These are phyloP conservation scores for Colletotrichum tabaci DNA, from an alignment of 2,329 filamentous ascomycete species.

Conservation along the genomic window DNA sequence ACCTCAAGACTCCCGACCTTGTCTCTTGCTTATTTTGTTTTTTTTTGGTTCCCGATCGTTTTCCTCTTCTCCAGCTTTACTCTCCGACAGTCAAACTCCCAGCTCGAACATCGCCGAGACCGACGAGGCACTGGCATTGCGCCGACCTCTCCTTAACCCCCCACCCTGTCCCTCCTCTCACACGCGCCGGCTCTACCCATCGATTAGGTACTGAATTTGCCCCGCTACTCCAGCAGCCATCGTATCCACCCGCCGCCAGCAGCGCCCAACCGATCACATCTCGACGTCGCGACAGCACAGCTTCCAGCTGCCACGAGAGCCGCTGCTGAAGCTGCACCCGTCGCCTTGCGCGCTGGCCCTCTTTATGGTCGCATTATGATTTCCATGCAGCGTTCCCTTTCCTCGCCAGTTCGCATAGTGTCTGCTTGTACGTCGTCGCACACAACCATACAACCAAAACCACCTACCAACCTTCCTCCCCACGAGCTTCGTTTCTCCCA, in stretches of 20 bases:
- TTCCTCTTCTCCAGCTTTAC: slow-evolving; percentile 3
- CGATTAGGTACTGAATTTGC: slow-evolving; percentile 18
- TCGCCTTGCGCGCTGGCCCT: slow-evolving; percentile 46
- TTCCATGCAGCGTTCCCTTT: slow-evolving; percentile 74
- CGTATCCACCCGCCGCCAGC: slow-evolving; percentile 8
- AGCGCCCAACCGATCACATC: slow-evolving; percentile 6
- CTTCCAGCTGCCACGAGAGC: slow-evolving; percentile 39
- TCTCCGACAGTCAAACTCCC: neutral
- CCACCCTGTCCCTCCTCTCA: slow-evolving; percentile 3
- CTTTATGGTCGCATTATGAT: slow-evolving; percentile 67
- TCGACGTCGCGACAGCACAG: slow-evolving; percentile 33
- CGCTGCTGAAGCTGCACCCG: slow-evolving; percentile 55
- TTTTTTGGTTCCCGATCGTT: neutral
- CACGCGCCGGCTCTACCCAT: neutral
- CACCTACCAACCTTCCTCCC: neutral
- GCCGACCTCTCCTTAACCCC: slow-evolving; percentile 25
- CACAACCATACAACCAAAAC: slow-evolving; percentile 18
- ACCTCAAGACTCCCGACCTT: neutral
- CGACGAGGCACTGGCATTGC: slow-evolving; percentile 33
- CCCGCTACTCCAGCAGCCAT: slow-evolving; percentile 26
- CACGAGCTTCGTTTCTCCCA: slow-evolving; percentile 14
- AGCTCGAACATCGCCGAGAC: neutral
- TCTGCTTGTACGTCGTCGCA: slow-evolving; percentile 73
- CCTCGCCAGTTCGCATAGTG: slow-evolving; percentile 72
- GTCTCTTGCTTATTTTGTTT: neutral